Evolutionary conservation across 1,139 yeast genomes (phyloP).

Genomic region (Pichia kudriavzevii): DNA sequence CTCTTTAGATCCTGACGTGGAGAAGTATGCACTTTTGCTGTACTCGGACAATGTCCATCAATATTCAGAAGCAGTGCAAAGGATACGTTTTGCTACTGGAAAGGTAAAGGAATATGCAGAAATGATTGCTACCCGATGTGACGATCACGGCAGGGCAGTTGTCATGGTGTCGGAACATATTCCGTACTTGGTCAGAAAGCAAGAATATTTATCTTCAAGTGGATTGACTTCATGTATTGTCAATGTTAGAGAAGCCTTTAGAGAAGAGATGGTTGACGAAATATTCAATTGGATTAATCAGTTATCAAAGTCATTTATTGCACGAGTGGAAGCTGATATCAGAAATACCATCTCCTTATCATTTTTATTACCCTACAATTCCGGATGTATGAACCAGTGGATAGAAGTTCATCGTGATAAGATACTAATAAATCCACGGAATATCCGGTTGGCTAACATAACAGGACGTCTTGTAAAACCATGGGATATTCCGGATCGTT

Average conservation of each 20-base stretch:
- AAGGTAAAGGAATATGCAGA: slow-evolving; percentile 61
- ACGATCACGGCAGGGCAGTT: slow-evolving; percentile 59
- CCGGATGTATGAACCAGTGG: slow-evolving; percentile 31
- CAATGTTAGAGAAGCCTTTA: slow-evolving; percentile 58
- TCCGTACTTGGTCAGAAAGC: slow-evolving; percentile 44
- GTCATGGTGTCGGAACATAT: slow-evolving; percentile 54
- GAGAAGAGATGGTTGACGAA: slow-evolving; percentile 79
- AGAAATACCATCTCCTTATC: slow-evolving; percentile 52
- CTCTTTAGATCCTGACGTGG: slow-evolving; percentile 39
- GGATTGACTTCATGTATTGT: slow-evolving; percentile 65
- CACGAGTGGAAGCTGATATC: slow-evolving; percentile 40
- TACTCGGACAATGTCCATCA: slow-evolving; percentile 81
- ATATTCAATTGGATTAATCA: slow-evolving; percentile 59
- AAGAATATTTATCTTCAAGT: slow-evolving; percentile 46
- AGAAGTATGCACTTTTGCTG: slow-evolving; percentile 49
- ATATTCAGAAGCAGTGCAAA: slow-evolving; percentile 61
- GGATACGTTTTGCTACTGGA: slow-evolving; percentile 57
- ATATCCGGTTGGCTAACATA: slow-evolving; percentile 12
- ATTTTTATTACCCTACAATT: slow-evolving; percentile 44
- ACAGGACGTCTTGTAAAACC: slow-evolving; percentile 10
- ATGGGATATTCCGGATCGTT: slow-evolving; percentile 38
- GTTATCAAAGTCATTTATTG: slow-evolving; percentile 48
- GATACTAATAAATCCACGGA: slow-evolving; percentile 16
- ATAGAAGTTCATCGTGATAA: slow-evolving; percentile 17
- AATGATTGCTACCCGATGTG: slow-evolving; percentile 64